Evolutionary conservation across 2,329 filamentous ascomycete genomes (phyloP), one percentile per base, ranked within the genome.

Genomic region (Cercospora zeina): DNA sequence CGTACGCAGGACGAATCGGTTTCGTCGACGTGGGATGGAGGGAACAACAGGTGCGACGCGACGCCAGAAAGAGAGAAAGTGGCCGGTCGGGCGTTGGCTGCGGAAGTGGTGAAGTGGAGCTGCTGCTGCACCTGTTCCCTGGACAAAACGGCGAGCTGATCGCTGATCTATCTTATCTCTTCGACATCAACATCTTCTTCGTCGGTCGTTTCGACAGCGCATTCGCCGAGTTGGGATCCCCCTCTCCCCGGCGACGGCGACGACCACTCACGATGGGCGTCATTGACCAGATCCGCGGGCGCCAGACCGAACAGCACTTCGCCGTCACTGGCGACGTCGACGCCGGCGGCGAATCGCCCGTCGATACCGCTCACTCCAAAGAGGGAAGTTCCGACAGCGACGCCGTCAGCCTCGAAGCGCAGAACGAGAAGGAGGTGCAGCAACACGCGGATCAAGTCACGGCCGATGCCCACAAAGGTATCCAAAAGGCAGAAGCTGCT

Each of bases 401-500:
- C 59, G 69, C 60, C n/a, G 55, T 70, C 30, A 72, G 70, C 49
- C 65, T 73, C 39, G 72, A 75, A 59, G 71, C 69, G 13, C 64
- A 65, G 47, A 70, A 74, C 24, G 71, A 74, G 59, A 69, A 70
- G 54, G 72, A 75, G 55, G 47, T 71, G 11, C 65, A 71, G 61
- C 61, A 64, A 42, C 62, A 73, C 27, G 71, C 73, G 4, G 66
- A 73, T 55, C 61, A 69, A 51, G 64, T 73, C 58, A 72, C 71
- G 14, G 54, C 51, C 21, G 64, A 69, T 63, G 70, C 69, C 8
- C 68, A 72, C 34, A 33, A 61, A 31, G 71, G 71, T 66, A 66
- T 71, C 5, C 65, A 73, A 60, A 73, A 73, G 60, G 70, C 70
- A 14, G 71, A 73, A 59, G 71, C 71, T 33, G 68, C 69, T 31